Base-by-base conservation (phyloP, 2,329 filamentous ascomycete genomes). In the Colletotrichum salicis region DNA sequence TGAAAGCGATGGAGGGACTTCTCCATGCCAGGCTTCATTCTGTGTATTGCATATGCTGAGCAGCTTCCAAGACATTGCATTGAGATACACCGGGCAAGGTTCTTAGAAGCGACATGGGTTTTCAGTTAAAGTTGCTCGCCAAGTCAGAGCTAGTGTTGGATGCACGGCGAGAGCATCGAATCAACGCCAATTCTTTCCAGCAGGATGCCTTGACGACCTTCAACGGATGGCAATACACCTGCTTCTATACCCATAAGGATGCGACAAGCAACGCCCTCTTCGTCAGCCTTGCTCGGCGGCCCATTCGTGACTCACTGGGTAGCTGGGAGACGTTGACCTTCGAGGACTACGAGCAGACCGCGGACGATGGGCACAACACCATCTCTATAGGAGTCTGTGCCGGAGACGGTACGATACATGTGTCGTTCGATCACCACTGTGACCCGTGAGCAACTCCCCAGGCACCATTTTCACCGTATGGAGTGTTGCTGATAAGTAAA, bases 341-440 rank as follows among this genome's bases (percentile, higher is more conserved):
- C 19, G 61, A 62, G 1, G 70, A 72, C 41, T 72, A 72, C 31
- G 57, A 70, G 51, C 70, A 72, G 51, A 72, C 61, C 7, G 62
- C 70, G n/a, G 70, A 72, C 29, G 70, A 72, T 37, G 70, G 70
- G n/a, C 70, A 72, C 6, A 72, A 72, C 41, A 72, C 70, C 31
- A 71, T 72, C 56, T 71, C 66, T 6, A 70, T 72, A 15, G 70
- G 70, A 1, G 52, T 72, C 2, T 71, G 67, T 7, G 37, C 56
- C 2, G 70, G 70, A 1, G 70, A 72, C 2, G 70, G 70, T 5
- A 71, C 70, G 1, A 65, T 72, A 1, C 70, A 72, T n/a, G 61
- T 72, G 35, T 64, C 70, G 0, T 72, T 70, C 4, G 70, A 72
- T 29, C 70, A 72, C 37, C 70, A 72, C 22, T 72, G 70, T 5